Percentiles rank a stretch among this genome's conserved stretches.
These are phyloP conservation scores for Naganishia sp. DNA, from an alignment of 1,284 basidiomycete species.

Conservation along the genomic window DNA sequence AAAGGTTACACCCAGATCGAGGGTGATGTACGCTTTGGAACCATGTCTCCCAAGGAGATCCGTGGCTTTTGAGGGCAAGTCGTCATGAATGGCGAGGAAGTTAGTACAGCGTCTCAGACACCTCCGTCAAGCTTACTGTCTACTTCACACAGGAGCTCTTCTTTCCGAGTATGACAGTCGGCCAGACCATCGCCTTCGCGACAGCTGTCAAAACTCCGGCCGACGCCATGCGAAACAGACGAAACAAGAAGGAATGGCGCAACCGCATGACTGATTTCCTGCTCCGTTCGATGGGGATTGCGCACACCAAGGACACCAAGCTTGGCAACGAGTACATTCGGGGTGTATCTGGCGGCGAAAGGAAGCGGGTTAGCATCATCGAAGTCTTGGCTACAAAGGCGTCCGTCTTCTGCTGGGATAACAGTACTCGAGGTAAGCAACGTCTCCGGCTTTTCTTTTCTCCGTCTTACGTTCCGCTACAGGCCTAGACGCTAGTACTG, in stretches of 20 bases:
- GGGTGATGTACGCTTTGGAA: slow-evolving; percentile 10
- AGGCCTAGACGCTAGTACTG: slow-evolving; percentile 82
- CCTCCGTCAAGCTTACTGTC: neutral
- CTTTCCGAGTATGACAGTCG: slow-evolving; percentile 25
- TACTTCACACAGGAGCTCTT: slow-evolving; percentile 5
- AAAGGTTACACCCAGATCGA: neutral
- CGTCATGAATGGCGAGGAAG: slow-evolving; percentile 12
- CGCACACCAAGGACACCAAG: slow-evolving; percentile 60
- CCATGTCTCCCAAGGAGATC: slow-evolving; percentile 5
- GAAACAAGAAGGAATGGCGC: slow-evolving; percentile 57
- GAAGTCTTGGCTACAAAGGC: slow-evolving; percentile 29
- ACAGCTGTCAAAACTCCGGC: slow-evolving; percentile 25
- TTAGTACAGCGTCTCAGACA: neutral
- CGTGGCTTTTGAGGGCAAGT: slow-evolving; percentile 1
- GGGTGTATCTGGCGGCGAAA: slow-evolving; percentile 35
- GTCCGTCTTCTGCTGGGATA: slow-evolving; percentile 34
- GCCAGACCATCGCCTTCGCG: slow-evolving; percentile 46
- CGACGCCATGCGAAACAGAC: neutral
- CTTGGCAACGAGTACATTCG: slow-evolving; percentile 34
- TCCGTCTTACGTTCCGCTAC: slow-evolving; percentile 54
- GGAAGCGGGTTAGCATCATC: slow-evolving; percentile 32
- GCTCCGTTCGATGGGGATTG: slow-evolving; percentile 71
- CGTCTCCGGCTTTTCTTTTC: slow-evolving; percentile 39
- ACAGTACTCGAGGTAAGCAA: slow-evolving; percentile 39
- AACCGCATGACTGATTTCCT: slow-evolving; percentile 60